These are phyloP conservation scores for Fusarium citri DNA, from an alignment of 2,329 filamentous ascomycete genomes.

Conservation along the genomic window DNA sequence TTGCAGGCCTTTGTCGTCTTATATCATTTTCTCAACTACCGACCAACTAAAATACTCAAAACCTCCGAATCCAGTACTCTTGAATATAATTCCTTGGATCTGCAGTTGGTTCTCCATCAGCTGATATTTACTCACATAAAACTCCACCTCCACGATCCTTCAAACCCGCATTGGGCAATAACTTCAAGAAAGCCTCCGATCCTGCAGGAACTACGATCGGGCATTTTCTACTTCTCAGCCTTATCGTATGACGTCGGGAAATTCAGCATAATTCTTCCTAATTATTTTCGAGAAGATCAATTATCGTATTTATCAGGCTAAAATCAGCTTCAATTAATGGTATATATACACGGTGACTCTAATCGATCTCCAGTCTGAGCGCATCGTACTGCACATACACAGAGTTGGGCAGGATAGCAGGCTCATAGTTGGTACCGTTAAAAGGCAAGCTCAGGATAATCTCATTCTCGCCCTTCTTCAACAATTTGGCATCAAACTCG, in stretches of 20 bases:
- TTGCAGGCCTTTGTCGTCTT: not conserved
- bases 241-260: slow-evolving; percentile 26
- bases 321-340: not conserved
- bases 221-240: not conserved
- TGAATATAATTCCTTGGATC: not conserved
- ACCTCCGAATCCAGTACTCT: slow-evolving; percentile 21
- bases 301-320: not conserved
- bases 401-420: slow-evolving; percentile 64
- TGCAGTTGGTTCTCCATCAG: slow-evolving; percentile 4
- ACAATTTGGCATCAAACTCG: slow-evolving; percentile 60
- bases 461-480: slow-evolving; percentile 65
- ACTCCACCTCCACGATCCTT: slow-evolving; percentile 21
- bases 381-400: slow-evolving; percentile 76
- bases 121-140: not conserved
- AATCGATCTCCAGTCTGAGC: slow-evolving; percentile 66
- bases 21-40: not conserved
- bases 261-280: not conserved
- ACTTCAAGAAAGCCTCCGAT: slow-evolving; percentile 34
- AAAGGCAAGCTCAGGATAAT: slow-evolving; percentile 69
- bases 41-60: slow-evolving; percentile 3
- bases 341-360: slow-evolving; percentile 1
- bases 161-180: too few species aligned
- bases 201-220: slow-evolving; percentile 6
- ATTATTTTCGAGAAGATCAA: slow-evolving; percentile 11
- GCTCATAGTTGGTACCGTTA: slow-evolving; percentile 69